Conservation (phyloP, 1,139 yeast species). For the Saccharomyces uvarum region DNA sequence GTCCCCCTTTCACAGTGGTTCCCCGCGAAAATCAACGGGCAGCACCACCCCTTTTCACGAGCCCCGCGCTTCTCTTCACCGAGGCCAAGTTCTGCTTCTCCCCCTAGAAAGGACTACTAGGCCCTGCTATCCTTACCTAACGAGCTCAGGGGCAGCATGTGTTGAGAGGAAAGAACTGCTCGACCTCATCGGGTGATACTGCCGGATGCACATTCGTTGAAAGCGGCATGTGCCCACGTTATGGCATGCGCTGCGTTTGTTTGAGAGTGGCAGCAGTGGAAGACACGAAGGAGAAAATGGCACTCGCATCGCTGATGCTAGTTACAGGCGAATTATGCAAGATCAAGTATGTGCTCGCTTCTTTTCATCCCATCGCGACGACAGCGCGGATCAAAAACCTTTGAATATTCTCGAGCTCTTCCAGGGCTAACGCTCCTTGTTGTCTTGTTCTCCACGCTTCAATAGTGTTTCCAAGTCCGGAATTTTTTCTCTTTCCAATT, state of each 20-base stretch:
- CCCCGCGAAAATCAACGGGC: not conserved
- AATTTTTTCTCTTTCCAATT: constrained; percentile 9
- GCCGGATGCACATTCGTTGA: not conserved
- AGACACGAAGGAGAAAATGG: not conserved
- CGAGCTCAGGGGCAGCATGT: not conserved
- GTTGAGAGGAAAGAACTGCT: not conserved
- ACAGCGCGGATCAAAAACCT: not conserved
- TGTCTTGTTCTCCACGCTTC: constrained; percentile 13
- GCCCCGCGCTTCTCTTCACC: not conserved
- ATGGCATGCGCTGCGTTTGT: not conserved
- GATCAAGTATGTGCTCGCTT: not conserved
- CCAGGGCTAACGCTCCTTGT: not conserved
- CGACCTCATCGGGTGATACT: not conserved
- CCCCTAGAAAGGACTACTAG: not conserved
- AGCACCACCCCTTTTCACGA: not conserved
- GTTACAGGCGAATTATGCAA: not conserved
- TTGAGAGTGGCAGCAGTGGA: not conserved
- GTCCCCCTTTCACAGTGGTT: not conserved
- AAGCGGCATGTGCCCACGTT: not conserved
- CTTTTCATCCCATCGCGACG: not conserved
- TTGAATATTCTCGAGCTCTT: not conserved
- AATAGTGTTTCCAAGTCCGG: constrained; percentile 22
- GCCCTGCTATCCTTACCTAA: not conserved
- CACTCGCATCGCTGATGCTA: not conserved
- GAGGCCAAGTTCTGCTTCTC: not conserved